Conservation (phyloP, 1,284 basidiomycete genomes). For the Austroboletus novae-zelandiae region DNA sequence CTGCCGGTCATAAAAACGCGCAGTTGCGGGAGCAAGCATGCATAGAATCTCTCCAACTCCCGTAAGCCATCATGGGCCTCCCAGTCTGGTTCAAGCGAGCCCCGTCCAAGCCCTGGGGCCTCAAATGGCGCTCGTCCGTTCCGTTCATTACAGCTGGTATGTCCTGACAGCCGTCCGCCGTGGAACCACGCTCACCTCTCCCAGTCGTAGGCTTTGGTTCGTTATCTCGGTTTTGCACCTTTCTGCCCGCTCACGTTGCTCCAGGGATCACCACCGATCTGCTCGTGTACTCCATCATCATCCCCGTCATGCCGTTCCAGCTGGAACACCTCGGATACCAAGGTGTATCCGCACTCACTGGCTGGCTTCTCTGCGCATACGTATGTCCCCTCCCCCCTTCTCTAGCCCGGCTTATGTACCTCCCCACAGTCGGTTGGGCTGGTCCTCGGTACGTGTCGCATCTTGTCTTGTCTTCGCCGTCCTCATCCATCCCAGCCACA, state of each 20-base stretch:
- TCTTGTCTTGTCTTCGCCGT: not conserved
- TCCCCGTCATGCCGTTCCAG: slow-evolving; percentile 76
- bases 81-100: not conserved
- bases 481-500: slow-evolving; percentile 47
- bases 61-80: slow-evolving; percentile 13
- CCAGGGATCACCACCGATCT: slow-evolving; percentile 63
- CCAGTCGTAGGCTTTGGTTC: slow-evolving; percentile 38
- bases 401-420: not conserved
- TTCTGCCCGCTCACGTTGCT: slow-evolving; percentile 1
- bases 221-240: not conserved
- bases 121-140: slow-evolving; percentile 54
- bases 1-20: slow-evolving; percentile 3
- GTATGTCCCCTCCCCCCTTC: slow-evolving; percentile 34
- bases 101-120: slow-evolving; percentile 32
- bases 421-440: slow-evolving; percentile 44
- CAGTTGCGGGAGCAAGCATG: too few species aligned
- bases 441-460: slow-evolving; percentile 44
- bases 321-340: slow-evolving; percentile 54
- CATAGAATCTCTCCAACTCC: not conserved
- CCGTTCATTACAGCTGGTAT: slow-evolving; percentile 48
- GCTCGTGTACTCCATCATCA: slow-evolving; percentile 66
- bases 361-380: slow-evolving; percentile 67
- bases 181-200: not conserved
- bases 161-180: slow-evolving; percentile 1
- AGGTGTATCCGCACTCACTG: slow-evolving; percentile 55